Evolutionary conservation across 306 rosid species (phyloP), one percentile per base, ranked within the genome.

Genomic region (Benincasa hispida): DNA sequence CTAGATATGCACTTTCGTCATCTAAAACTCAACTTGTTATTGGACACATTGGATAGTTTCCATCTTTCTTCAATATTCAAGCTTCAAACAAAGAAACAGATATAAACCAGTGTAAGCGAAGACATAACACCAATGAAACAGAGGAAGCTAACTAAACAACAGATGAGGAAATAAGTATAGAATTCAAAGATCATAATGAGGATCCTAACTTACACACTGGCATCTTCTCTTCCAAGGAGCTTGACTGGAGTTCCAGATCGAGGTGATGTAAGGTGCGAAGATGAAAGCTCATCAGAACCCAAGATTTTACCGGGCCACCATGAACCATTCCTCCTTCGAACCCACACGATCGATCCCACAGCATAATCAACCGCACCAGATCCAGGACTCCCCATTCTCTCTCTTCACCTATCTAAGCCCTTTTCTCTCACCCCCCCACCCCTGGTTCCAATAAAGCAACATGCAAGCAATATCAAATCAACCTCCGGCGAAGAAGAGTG

Each of bases 231-330:
- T 51, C 91, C 91, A 5, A 87, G 91, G n/a, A 87, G 91, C 85
- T 87, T 87, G 60, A 87, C 91, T 17, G 91, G 91, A 50, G 91
- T 87, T 59, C 91, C 91, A 11, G 91, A 87, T 63, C 91, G 88
- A 53, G 91, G 91, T 53, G 91, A 87, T 21, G 88, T 85, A 62
- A 87, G 91, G 78, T 87, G 84, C 77, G 91, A 87, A 27, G 86
- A 59, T 37, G 88, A 81, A 51, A 85, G 88, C 79, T 87, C 91
- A 19, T 87, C 91, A 13, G 87, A 84, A 14, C 91, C 88, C 68
- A 87, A 78, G 30, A 87, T 87, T 83, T 87, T 85, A 80, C 88
- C 91, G 22, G 91, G 91, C 91, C 91, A 87, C 91, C 91, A 85
- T 10, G 91, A 87, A 15, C 91, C 91, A 62, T 87, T 87, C 81